Base-by-base conservation (phyloP, 192 early-diverging fungal genomes). In the Backusella circina region DNA sequence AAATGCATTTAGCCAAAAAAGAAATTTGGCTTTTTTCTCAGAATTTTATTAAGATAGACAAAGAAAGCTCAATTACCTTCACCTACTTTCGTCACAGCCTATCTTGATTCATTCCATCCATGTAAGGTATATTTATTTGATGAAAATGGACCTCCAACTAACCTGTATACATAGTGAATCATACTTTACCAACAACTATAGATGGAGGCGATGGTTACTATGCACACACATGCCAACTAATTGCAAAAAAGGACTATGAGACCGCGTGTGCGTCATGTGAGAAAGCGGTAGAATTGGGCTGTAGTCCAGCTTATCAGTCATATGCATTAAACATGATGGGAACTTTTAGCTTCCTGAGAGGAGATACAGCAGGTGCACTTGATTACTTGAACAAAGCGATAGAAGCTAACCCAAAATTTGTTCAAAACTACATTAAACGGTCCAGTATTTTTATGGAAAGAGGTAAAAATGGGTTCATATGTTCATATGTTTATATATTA, bases 371-470 rank as follows among this genome's bases (percentile, higher is more conserved):
- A 47, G 83, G 80, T 74, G 94, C 97, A 13, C 72, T 94, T 6
- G 83, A 75, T 1, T 91, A 92, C 75, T 85, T 98, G 64, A 90
- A 97, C 77, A 90, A 88, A 83, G 91, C 96, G 15, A 85, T 97
- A 36, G 88, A 91, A 67, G 70, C 92, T 41, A 90, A 97, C 67
- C 89, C 93, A 30, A 88, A 85, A 51, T 90, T 94, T 83, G 86
- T 96, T 71, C 91, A 95, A 85, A 91, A 90, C 33, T 91, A 93
- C 76, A 92, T 99, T 74, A 97, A 97, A 84, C 88, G 92, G 65
- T 96, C 97, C 66, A 94, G 92, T 47, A 87, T 98, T 74, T 95
- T 89, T 78, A 97, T 96, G 85, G 97, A 99, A 79, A 92, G 85
- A 75, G 81, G 65, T 57, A 32, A 38, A 37, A 61, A 41, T 23